Base-by-base conservation (phyloP, 441 rosid species). In the Biscutella auriculata region DNA sequence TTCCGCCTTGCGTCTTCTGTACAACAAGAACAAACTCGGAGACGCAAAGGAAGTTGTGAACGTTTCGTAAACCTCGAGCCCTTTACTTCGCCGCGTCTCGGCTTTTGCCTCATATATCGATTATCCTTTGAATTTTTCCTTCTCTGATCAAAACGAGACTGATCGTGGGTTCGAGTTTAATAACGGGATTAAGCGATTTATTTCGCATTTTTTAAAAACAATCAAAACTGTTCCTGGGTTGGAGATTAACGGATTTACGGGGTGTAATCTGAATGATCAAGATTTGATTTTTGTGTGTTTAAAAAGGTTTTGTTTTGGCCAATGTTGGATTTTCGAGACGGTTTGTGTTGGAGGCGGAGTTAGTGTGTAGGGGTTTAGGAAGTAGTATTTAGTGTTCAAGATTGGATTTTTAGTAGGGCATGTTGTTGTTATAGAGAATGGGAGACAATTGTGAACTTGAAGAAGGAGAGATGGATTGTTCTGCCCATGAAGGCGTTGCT, bases 321-420 rank as follows among this genome's bases (percentile, higher is more conserved):
- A 62, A 61, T 68, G 67, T 42, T 68, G 72, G 72, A 68, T 56
- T 68, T 61, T 68, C 72, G 63, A 14, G 67, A 61, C 43, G 57
- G 57, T 61, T 60, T n/a, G n/a, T 14, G 40, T 41, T 47, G 39
- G 67, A 19, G 51, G 53, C 35, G 45, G 49, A 30, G 66, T 43
- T 52, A 27, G 51, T 61, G 52, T 47, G 8, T 34, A 28, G 44
- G 43, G 63, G 27, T 57, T 57, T 48, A 49, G 46, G 62, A 36
- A 30, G 49, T 29, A 14, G 57, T 14, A 2, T 23, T 17, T 44
- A 47, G 33, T 54, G 46, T 1, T 63, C 9, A 0, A 3, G 37
- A 13, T 56, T 48, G 50, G 45, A 39, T n/a, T n/a, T n/a, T n/a
- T n/a, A n/a, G n/a, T n/a, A n/a, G n/a, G n/a, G 51, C 35, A 27